phyloP scores from a whole-genome alignment of 371 early-diverging fungal genomes.

The Mucor racemosus region DNA sequence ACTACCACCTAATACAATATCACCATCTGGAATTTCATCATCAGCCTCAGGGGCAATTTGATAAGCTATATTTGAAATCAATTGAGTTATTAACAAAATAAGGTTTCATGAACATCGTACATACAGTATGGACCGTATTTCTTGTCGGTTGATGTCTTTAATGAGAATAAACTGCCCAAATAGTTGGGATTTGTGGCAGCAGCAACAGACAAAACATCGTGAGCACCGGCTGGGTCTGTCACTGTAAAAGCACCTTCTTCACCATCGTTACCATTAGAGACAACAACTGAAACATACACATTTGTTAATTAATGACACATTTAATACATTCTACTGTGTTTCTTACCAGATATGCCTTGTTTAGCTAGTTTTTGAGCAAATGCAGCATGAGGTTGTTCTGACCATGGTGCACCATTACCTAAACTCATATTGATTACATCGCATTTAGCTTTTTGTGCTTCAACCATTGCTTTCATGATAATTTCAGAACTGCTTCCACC shows the following conservation, averaged over 20 bases:
- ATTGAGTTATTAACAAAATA: background rate
- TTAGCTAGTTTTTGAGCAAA: slow-evolving; percentile 54
- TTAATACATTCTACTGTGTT: no score
- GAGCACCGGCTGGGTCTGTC: slow-evolving; percentile 58
- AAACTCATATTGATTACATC: slow-evolving; percentile 76
- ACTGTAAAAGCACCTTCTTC: slow-evolving; percentile 54
- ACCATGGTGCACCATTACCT: slow-evolving; percentile 67
- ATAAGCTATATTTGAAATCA: background rate
- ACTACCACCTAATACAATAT: slow-evolving; percentile 14
- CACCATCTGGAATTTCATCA: slow-evolving; percentile 15
- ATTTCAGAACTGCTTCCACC: slow-evolving; percentile 67
- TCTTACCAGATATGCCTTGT: slow-evolving; percentile 38
- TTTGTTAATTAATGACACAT: slow-evolving; percentile 38
- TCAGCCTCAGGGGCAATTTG: slow-evolving; percentile 13
- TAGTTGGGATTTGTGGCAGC: slow-evolving; percentile 55
- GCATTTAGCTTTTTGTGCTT: slow-evolving; percentile 60
- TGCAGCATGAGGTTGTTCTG: slow-evolving; percentile 46
- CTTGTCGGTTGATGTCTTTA: slow-evolving; percentile 9
- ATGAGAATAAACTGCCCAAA: slow-evolving; percentile 29
- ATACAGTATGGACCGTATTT: slow-evolving; percentile 17
- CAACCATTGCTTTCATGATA: slow-evolving; percentile 68
- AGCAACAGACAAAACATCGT: slow-evolving; percentile 59
- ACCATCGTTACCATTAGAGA: slow-evolving; percentile 71
- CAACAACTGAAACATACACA: slow-evolving; percentile 56
- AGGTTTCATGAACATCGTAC: background rate